Percentiles rank a stretch among this genome's conserved stretches.
These are phyloP conservation scores for Solanum hybrid DNA, from an alignment of 305 asterid genomes.

Conservation along the genomic window DNA sequence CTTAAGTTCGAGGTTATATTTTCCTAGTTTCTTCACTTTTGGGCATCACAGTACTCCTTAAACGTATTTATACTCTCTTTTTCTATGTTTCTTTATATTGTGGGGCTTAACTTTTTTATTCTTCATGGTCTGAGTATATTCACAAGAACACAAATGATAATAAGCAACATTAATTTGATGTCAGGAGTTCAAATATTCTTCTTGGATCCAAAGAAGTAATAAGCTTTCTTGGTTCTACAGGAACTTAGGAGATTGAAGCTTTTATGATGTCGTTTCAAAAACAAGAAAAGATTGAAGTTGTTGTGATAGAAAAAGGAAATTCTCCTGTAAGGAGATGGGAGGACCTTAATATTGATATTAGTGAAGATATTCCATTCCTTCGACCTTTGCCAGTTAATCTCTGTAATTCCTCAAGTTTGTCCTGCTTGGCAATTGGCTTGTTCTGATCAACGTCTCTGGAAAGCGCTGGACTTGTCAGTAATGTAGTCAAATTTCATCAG, in stretches of 20 bases:
- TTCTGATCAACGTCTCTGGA: background rate
- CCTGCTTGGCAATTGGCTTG: constrained; percentile 41
- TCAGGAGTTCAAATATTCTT: background rate
- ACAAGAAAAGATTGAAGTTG: background rate
- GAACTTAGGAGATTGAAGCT: background rate
- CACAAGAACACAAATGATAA: background rate
- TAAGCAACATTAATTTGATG: background rate
- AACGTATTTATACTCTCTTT: too few relatives aligned
- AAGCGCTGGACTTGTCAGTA: constrained; percentile 41
- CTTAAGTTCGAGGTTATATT: too few relatives aligned
- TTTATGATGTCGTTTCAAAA: too few relatives aligned
- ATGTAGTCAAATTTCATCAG: constrained; percentile 63
- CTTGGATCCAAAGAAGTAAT: background rate
- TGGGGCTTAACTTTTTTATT: too few relatives aligned
- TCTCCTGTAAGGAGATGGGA: constrained; percentile 47
- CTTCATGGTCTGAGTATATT: background rate
- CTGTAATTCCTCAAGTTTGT: constrained; percentile 63
- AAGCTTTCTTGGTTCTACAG: background rate
- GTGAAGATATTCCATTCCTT: constrained; percentile 40
- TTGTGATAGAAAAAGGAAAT: constrained; percentile 37
- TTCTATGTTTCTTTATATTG: too few relatives aligned
- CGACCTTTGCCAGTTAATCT: constrained; percentile 43
- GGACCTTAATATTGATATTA: constrained; percentile 62
- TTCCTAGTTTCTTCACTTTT: too few relatives aligned
- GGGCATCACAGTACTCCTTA: too few relatives aligned